phyloP scores from a whole-genome alignment of 148 eudicot genomes.

The Dysphania ambrosioides region DNA sequence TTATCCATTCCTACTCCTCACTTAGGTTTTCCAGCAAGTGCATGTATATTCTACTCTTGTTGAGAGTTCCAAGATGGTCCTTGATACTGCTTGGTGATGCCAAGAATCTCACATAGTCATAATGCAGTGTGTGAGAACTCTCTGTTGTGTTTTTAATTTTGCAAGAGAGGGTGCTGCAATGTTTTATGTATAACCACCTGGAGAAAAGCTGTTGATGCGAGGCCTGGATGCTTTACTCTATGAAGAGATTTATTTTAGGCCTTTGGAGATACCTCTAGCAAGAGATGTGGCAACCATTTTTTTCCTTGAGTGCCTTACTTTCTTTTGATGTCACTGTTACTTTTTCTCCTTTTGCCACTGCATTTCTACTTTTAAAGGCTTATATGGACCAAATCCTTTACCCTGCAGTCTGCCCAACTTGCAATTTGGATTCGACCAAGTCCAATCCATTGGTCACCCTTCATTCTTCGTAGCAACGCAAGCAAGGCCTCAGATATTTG shows the following conservation, averaged over 20 bases:
- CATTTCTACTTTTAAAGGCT: background rate
- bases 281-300: background rate
- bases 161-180: background rate
- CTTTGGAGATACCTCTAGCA: background rate
- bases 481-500: background rate
- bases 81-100: background rate
- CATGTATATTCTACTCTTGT: background rate
- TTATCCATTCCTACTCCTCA: background rate
- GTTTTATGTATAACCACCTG: background rate
- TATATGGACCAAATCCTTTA: background rate
- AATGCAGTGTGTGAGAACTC: background rate
- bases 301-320: background rate
- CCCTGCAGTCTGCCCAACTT: background rate
- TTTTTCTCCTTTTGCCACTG: background rate
- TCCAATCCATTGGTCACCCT: background rate
- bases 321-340: background rate
- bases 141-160: background rate
- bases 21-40: background rate
- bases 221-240: background rate
- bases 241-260: background rate
- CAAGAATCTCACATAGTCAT: background rate
- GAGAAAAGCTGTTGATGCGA: background rate
- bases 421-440: background rate
- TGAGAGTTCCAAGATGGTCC: background rate
- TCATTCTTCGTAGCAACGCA: background rate